Evolutionary conservation across 768 basidiomycete species (phyloP), one percentile per base, ranked within the genome.

Genomic region (Calocybe gangraenosa): DNA sequence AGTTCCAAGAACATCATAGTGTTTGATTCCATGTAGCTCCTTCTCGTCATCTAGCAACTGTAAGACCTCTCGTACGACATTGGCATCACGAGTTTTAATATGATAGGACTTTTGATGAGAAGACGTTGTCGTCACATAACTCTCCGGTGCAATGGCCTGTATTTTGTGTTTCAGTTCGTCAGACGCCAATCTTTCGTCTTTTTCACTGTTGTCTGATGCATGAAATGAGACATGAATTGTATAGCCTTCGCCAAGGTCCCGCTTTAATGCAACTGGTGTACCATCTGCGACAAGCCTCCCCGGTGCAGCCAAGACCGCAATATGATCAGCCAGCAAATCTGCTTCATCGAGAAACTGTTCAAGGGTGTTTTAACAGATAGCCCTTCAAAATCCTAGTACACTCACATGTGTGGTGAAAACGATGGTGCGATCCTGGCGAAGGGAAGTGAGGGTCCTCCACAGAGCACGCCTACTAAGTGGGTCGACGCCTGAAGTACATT

Each of bases 401-500:
- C 79, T 42, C 58, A 83, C 84, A 64, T 90, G 88, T 0, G 87
- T 92, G 0, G 88, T 90, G 58, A 89, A 82, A 2, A 90, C 68
- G 30, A 90, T 79, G 0, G 82, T 80, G 38, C 84, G 69, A 34
- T 82, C 79, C 25, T 81, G 68, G 11, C 82, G 75, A 46, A 84
- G 78, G 2, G 79, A 73, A 3, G 77, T 86, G 44, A 92, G 63
- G 0, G 81, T 83, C 44, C 81, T 75, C 88, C 88, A 92, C 6
- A 92, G 64, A 1, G 88, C 79, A 23, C 88, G 73, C 40, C 88
- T 70, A 45, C 87, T 88, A 28, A 92, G 63, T 2, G 88, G 88
- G 58, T 92, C 88, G 9, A 92, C 83, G 2, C 88, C 88, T 18
- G 84, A 87, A 1, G 87, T 89, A 56, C 82, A 84, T 60, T 82